A percentile compares a stretch with the other conserved stretches of the same genome.
Evolutionary conservation across 495 filamentous ascomycete species (phyloP).

Genomic region (Aspergillus biplanus): DNA sequence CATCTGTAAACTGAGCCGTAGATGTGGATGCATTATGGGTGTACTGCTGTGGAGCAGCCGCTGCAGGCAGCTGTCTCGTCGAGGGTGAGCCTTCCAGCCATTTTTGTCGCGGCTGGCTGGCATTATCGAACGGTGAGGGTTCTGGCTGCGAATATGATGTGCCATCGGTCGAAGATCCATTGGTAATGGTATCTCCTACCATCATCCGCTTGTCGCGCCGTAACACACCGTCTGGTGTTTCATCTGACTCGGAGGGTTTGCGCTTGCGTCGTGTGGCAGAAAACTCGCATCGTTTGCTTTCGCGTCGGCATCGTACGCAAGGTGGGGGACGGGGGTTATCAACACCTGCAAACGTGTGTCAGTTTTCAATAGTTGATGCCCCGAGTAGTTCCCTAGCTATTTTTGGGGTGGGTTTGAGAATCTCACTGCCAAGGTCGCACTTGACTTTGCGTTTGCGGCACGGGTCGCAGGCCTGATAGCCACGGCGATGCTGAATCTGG

Average conservation of each 20-base stretch:
- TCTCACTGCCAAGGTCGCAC: slow-evolving; percentile 81
- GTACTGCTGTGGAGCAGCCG: slow-evolving; percentile 29
- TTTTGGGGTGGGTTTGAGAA: not conserved
- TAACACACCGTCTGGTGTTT: slow-evolving; percentile 52
- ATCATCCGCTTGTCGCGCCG: slow-evolving; percentile 57
- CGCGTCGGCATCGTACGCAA: slow-evolving; percentile 89
- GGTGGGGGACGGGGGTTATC: slow-evolving; percentile 94
- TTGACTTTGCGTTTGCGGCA: slow-evolving; percentile 91
- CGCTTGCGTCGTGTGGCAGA: slow-evolving; percentile 93
- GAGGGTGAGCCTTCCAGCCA: slow-evolving; percentile 37
- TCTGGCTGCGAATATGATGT: slow-evolving; percentile 36
- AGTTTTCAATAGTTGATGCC: slow-evolving; percentile 2
- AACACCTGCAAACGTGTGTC: slow-evolving; percentile 52
- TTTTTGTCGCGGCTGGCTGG: slow-evolving; percentile 31
- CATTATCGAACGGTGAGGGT: slow-evolving; percentile 33
- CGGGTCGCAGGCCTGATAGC: slow-evolving; percentile 88
- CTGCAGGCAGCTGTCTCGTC: slow-evolving; percentile 13
- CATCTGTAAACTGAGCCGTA: slow-evolving; percentile 35
- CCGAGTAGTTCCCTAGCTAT: not conserved
- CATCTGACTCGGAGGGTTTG: slow-evolving; percentile 69
- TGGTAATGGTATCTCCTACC: slow-evolving; percentile 45
- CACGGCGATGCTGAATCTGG: slow-evolving; percentile 61
- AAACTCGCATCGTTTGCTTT: slow-evolving; percentile 95
- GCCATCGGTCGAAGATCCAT: slow-evolving; percentile 30
- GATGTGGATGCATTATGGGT: slow-evolving; percentile 32